Base-by-base conservation (phyloP, 2,329 filamentous ascomycete species). In the Diaporthe nobilis region DNA sequence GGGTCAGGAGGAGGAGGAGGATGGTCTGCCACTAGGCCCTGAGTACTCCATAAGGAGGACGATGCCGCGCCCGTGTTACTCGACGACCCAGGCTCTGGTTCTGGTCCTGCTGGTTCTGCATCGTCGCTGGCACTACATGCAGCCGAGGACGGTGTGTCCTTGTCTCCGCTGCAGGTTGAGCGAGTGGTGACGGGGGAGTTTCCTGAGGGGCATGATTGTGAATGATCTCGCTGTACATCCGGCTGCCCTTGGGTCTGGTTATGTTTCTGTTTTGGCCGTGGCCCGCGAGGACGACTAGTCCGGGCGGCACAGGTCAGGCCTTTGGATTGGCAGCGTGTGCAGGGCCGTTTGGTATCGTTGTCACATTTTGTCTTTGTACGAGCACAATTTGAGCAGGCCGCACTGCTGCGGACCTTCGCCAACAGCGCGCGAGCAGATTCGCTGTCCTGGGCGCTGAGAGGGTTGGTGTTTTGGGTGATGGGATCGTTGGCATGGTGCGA, bases 351-450 rank as follows among this genome's bases (percentile, higher is more conserved):
- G 53, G 53, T 57, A 25, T 57, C 53, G 53, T 57, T 57, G 28
- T 57, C 53, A 13, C 53, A 57, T 20, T 57, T 57, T 57, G 53
- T 57, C 53, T 57, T 57, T 34, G 53, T 57, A 10, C 53, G 53
- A 8, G 53, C 53, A 57, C 53, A 57, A 17, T 57, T 57, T 17
- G 28, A 57, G 53, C 53, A 57, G 28, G 53, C 53, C 53, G 17
- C 53, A 22, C 13, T 57, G 53, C 28, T 57, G 53, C 53, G 53
- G 53, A 57, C 53, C 28, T 57, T 57, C 15, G 53, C 17, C 13
- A 57, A 13, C 5, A 57, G 53, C 28, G 53, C 53, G 53, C 53
- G 53, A 31, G 53, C 53, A 20, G 53, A 57, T 25, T 57, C 53
- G 28, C 53, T 57, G 28, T 57, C 53, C 5, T 57, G 53, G 0